Conservation (phyloP, 2,329 filamentous ascomycete genomes). For the Trichoderma asperellum region DNA sequence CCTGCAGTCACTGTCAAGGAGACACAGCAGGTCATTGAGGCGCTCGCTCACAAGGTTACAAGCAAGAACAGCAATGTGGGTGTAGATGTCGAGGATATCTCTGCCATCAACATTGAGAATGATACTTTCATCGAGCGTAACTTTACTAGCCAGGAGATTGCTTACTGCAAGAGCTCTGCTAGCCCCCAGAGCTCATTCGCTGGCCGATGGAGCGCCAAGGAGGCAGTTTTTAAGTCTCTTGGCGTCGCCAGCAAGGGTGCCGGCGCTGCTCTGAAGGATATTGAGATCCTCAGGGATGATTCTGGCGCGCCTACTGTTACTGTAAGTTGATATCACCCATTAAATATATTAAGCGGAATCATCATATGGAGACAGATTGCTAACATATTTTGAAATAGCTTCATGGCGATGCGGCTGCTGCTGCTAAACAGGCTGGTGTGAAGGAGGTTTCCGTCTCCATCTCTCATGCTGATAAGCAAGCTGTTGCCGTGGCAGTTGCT, state of each 20-base stretch:
- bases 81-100: slow-evolving; percentile 89
- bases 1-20: slow-evolving; percentile 58
- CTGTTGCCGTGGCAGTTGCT: slow-evolving; percentile 90
- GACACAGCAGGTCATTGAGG: slow-evolving; percentile 76
- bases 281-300: slow-evolving; percentile 84
- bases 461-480: slow-evolving; percentile 91
- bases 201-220: slow-evolving; percentile 95
- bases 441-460: slow-evolving; percentile 92
- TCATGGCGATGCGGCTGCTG: slow-evolving; percentile 79
- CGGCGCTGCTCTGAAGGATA: slow-evolving; percentile 88
- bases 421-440: slow-evolving; percentile 83
- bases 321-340: slow-evolving; percentile 60
- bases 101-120: slow-evolving; percentile 88
- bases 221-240: slow-evolving; percentile 97
- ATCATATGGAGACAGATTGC: slow-evolving; percentile 31
- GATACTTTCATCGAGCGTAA: slow-evolving; percentile 94
- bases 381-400: slow-evolving; percentile 62
- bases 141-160: slow-evolving; percentile 82
- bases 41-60: slow-evolving; percentile 66
- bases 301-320: slow-evolving; percentile 81
- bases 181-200: slow-evolving; percentile 89
- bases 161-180: slow-evolving; percentile 80
- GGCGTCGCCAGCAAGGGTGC: slow-evolving; percentile 85
- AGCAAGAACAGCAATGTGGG: slow-evolving; percentile 75
- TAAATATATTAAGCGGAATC: too few relatives aligned